A percentile compares a stretch with the other conserved stretches of the same genome.
Evolutionary conservation across 148 eudicot genomes (phyloP).

Genomic region (Rhododendron kiyosumense): DNA sequence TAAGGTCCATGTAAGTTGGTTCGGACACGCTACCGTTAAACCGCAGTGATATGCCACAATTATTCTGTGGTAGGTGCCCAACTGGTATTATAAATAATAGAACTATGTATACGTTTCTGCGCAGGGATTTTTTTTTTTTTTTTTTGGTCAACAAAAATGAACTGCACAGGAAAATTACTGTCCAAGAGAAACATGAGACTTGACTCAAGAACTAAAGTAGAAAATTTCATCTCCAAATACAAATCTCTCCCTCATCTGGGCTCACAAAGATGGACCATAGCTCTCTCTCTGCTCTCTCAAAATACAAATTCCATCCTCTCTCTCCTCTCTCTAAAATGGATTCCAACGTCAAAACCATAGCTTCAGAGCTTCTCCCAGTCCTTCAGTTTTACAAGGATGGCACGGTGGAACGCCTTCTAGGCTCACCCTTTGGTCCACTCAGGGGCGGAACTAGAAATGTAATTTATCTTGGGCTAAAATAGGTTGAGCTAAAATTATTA

Average conservation of each 20-base stretch:
- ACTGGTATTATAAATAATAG: no score
- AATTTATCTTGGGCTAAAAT: no score
- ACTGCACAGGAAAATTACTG: not conserved
- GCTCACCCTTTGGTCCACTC: constrained; percentile 17
- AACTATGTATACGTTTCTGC: no score
- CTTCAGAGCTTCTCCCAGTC: constrained; percentile 24
- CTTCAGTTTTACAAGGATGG: constrained; percentile 39
- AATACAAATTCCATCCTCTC: not conserved
- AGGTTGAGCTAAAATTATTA: no score
- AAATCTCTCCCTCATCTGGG: not conserved
- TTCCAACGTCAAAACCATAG: constrained; percentile 17
- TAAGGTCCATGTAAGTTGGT: no score
- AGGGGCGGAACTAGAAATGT: no score
- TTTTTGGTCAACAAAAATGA: no score
- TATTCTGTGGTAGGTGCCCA: not conserved
- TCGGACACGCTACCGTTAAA: no score
- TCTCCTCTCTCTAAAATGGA: not conserved
- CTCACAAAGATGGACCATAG: not conserved
- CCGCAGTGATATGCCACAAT: no score
- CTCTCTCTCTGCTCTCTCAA: no score
- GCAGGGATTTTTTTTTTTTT: no score
- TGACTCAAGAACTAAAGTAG: not conserved
- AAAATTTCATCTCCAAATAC: no score
- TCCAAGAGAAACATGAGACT: not conserved
- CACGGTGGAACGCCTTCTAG: constrained; percentile 25